Evolutionary conservation across 75 land plant species (phyloP).

Genomic region (Cryptomeria japonica): DNA sequence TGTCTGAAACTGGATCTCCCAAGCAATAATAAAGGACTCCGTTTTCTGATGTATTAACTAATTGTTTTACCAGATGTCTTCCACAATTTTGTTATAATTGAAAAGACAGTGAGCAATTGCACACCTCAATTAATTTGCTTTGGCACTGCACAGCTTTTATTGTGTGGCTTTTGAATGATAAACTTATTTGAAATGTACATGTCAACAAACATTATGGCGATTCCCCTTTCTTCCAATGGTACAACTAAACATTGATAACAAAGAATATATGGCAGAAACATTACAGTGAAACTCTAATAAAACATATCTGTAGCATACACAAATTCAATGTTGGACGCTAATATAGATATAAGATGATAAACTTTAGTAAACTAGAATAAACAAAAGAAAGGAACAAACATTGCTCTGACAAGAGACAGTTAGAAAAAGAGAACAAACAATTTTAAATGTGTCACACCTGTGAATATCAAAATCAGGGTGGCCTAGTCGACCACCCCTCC

Average conservation of each 20-base stretch:
- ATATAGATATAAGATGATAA: not conserved
- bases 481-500: conserved; percentile 96
- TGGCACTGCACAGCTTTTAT: not conserved
- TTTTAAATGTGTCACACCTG: conserved; percentile 39
- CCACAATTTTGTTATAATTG: not conserved
- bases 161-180: not conserved
- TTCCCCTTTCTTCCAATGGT: not conserved
- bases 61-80: not conserved
- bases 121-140: not conserved
- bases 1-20: not conserved
- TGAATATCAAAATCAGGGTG: conserved; percentile 97
- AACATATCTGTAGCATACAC: not conserved
- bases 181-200: not conserved
- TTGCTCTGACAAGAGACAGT: not conserved
- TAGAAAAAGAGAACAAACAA: not conserved
- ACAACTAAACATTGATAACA: not conserved
- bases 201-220: not conserved
- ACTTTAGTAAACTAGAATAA: not conserved
- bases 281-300: not conserved
- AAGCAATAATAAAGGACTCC: too few species aligned
- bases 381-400: not conserved
- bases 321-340: not conserved
- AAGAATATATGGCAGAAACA: not conserved
- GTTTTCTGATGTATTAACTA: not conserved
- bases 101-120: not conserved